Percentiles rank a stretch among this genome's conserved stretches.
Conservation (phyloP, 2,329 filamentous ascomycete species). For the Claviceps maximensis region DNA sequence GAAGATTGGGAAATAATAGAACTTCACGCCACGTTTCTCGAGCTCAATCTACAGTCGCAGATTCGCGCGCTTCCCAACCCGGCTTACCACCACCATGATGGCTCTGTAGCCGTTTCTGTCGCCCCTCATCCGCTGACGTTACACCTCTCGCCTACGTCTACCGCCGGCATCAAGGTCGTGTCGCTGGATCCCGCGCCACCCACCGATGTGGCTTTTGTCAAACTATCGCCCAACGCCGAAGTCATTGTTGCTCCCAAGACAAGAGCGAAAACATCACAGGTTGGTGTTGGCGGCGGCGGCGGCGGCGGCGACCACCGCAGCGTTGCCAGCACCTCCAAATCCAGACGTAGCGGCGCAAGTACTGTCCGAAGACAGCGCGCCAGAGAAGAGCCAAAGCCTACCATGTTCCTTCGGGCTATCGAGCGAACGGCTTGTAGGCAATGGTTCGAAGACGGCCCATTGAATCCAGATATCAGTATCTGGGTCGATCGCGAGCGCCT, state of each 20-base stretch:
- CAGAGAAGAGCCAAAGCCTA: conserved; percentile 52
- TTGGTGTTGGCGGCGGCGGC: conserved; percentile 8
- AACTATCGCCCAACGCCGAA: conserved; percentile 86
- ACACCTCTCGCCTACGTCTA: conserved; percentile 89
- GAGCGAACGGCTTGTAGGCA: conserved; percentile 56
- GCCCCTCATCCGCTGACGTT: conserved; percentile 71
- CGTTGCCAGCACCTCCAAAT: conserved; percentile 65
- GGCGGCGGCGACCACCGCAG: conserved; percentile 68
- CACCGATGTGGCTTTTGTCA: conserved; percentile 64
- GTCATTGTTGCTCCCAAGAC: conserved; percentile 95
- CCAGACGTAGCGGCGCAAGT: conserved; percentile 66
- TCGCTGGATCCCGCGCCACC: conserved; percentile 66
- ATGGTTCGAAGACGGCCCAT: conserved; percentile 62
- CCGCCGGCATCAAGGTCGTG: conserved; percentile 77
- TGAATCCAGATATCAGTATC: conserved; percentile 50
- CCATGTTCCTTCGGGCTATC: conserved; percentile 68
- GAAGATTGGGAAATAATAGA: conserved; percentile 99
- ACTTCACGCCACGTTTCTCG: conserved; percentile 86
- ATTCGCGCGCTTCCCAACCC: conserved; percentile 90
- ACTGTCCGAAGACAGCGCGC: conserved; percentile 43
- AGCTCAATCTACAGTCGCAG: conserved; percentile 84
- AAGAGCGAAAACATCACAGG: conserved; percentile 52
- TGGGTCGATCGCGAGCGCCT: conserved; percentile 79
- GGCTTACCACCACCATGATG: conserved; percentile 33
- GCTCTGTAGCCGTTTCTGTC: conserved; percentile 35